phyloP scores from a whole-genome alignment of 371 early-diverging fungal species.

The Mucor sp. region DNA sequence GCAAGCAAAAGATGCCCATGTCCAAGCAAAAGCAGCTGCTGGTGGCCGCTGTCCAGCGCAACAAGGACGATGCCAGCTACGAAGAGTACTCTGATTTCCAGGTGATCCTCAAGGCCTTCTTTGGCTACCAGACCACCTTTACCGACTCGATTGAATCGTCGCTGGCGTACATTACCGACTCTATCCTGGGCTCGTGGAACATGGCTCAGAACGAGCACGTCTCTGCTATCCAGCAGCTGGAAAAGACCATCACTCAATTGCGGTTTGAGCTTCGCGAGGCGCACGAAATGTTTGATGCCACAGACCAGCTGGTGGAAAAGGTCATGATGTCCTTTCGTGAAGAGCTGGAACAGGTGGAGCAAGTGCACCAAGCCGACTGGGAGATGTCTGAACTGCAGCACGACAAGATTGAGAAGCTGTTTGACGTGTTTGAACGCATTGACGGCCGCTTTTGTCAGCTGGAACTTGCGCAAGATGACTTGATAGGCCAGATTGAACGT shows the following conservation, averaged over 20 bases:
- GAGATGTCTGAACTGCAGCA: constrained; percentile 43
- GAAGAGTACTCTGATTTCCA: constrained; percentile 54
- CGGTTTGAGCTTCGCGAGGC: constrained; percentile 57
- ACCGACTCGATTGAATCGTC: constrained; percentile 56
- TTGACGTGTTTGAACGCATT: constrained; percentile 52
- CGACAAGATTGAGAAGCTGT: constrained; percentile 44
- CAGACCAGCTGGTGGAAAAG: constrained; percentile 55
- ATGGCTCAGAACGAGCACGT: not conserved
- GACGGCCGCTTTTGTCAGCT: constrained; percentile 41
- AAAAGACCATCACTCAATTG: constrained; percentile 40
- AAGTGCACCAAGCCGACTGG: constrained; percentile 46
- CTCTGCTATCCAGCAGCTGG: constrained; percentile 14
- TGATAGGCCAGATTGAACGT: constrained; percentile 36
- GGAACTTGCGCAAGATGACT: constrained; percentile 39
- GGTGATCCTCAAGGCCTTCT: constrained; percentile 54
- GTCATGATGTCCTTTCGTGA: constrained; percentile 58
- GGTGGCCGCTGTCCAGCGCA: not conserved
- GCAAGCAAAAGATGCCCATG: constrained; percentile 3
- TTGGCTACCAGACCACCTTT: constrained; percentile 58
- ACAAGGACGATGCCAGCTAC: constrained; percentile 16
- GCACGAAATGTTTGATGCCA: constrained; percentile 58
- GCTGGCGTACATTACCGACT: constrained; percentile 56
- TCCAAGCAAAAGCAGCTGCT: constrained; percentile 11
- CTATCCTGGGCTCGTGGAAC: constrained; percentile 32
- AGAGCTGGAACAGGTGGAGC: constrained; percentile 55